Evolutionary conservation across 371 early-diverging fungal species (phyloP).

Genomic region (Synchytrium microbalum): DNA sequence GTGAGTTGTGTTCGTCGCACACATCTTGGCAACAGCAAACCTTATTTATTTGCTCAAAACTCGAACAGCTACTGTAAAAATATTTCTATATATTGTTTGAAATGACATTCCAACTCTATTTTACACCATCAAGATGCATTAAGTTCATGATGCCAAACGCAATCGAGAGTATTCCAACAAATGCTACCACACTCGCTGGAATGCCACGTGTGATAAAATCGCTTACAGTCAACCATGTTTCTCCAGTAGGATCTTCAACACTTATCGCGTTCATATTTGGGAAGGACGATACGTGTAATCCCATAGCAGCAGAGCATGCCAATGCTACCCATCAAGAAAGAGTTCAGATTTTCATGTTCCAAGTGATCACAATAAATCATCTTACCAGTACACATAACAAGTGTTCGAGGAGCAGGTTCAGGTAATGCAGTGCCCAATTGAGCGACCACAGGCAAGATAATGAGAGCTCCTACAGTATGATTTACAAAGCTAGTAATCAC

Average conservation of each 20-base stretch:
- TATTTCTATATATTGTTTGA: too few relatives aligned
- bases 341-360: background rate
- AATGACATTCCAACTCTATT: too few relatives aligned
- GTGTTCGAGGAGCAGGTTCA: conserved; percentile 77
- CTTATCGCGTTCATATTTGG: conserved; percentile 96
- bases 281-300: conserved; percentile 79
- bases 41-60: too few relatives aligned
- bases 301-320: conserved; percentile 84
- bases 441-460: conserved; percentile 70
- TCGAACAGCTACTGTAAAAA: too few relatives aligned
- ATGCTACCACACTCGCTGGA: conserved; percentile 63
- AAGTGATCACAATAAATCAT: conserved; percentile 3
- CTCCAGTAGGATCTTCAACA: conserved; percentile 85
- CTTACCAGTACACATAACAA: conserved; percentile 72
- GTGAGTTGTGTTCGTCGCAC: too few relatives aligned
- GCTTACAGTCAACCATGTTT: conserved; percentile 67
- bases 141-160: conserved; percentile 63
- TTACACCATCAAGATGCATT: conserved; percentile 31
- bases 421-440: conserved; percentile 63
- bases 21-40: too few relatives aligned
- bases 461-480: conserved; percentile 88
- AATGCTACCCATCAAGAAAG: conserved; percentile 35
- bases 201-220: conserved; percentile 85
- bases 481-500: conserved; percentile 87
- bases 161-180: conserved; percentile 60